Evolutionary conservation across 2,329 filamentous ascomycete genomes (phyloP).

Genomic region (Diaporthe aspalathi): DNA sequence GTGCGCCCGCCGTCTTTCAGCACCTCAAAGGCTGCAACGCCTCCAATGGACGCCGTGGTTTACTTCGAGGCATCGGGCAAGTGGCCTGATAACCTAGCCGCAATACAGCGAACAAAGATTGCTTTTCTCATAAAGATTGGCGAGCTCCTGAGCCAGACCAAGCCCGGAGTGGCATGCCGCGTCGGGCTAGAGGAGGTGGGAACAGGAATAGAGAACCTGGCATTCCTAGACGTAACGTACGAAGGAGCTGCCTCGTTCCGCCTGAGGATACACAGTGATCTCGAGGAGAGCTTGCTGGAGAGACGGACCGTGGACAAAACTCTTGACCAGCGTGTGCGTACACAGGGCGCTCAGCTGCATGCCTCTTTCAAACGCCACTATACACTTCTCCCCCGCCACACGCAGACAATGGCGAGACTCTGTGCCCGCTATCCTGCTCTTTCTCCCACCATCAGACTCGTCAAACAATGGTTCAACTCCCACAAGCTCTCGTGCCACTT

Average conservation of each 20-base stretch:
- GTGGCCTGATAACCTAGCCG: slow-evolving; percentile 92
- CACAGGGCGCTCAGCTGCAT: slow-evolving; percentile 77
- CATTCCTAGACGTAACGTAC: slow-evolving; percentile 85
- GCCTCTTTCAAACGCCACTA: slow-evolving; percentile 78
- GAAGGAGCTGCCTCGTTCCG: slow-evolving; percentile 80
- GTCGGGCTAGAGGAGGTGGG: slow-evolving; percentile 84
- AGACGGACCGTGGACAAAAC: slow-evolving; percentile 81
- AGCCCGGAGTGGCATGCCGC: slow-evolving; percentile 69
- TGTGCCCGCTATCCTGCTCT: slow-evolving; percentile 84
- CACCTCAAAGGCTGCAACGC: slow-evolving; percentile 56
- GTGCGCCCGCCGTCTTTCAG: slow-evolving; percentile 63
- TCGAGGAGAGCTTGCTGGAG: slow-evolving; percentile 84
- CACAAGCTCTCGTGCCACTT: slow-evolving; percentile 85
- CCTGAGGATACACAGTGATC: slow-evolving; percentile 87
- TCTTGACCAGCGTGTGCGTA: slow-evolving; percentile 71
- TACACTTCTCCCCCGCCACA: slow-evolving; percentile 79
- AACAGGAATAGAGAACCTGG: slow-evolving; percentile 77
- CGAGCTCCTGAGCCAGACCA: slow-evolving; percentile 72
- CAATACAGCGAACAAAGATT: slow-evolving; percentile 93
- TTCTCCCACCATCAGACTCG: slow-evolving; percentile 83
- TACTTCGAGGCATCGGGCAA: slow-evolving; percentile 93
- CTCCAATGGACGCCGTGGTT: slow-evolving; percentile 81
- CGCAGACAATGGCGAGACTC: slow-evolving; percentile 82
- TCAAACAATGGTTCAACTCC: slow-evolving; percentile 88
- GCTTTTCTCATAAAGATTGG: slow-evolving; percentile 86